A percentile compares a stretch with the other conserved stretches of the same genome.
Evolutionary conservation across 352 stramenopile species (phyloP).

Genomic region (Globisporangium spiculum): DNA sequence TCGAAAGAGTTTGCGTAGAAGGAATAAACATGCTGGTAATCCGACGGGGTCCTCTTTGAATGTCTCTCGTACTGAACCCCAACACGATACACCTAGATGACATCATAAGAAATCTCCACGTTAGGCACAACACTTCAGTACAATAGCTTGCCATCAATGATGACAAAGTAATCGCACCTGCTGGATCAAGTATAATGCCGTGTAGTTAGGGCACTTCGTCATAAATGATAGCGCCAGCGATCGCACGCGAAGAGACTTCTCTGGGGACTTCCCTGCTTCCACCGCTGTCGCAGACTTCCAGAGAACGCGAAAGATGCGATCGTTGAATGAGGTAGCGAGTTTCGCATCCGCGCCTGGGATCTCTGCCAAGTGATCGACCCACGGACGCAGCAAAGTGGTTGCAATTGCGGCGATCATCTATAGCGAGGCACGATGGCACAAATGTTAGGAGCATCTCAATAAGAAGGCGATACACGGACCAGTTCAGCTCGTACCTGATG

Average conservation of each 20-base stretch:
- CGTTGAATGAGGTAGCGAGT: constrained; percentile 51
- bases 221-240: constrained; percentile 55
- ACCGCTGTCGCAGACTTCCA: constrained; percentile 59
- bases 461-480: no score
- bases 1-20: constrained; percentile 40
- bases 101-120: background rate
- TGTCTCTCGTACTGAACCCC: constrained; percentile 59
- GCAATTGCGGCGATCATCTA: constrained; percentile 28
- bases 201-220: constrained; percentile 67
- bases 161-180: constrained; percentile 28
- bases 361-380: constrained; percentile 52
- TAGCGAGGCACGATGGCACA: background rate
- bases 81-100: constrained; percentile 47
- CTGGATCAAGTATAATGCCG: constrained; percentile 53
- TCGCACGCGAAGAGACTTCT: constrained; percentile 39
- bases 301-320: constrained; percentile 64
- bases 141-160: background rate
- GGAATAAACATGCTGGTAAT: constrained; percentile 25
- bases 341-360: constrained; percentile 46
- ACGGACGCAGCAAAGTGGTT: constrained; percentile 29
- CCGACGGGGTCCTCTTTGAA: constrained; percentile 26
- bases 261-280: constrained; percentile 17
- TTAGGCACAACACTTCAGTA: background rate
- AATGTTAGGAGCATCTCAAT: background rate
- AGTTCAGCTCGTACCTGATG: constrained; percentile 25